Evolutionary conservation across 495 filamentous ascomycete species (phyloP), one percentile per base, ranked within the genome.

Genomic region (Tuber microsphaerosporum): DNA sequence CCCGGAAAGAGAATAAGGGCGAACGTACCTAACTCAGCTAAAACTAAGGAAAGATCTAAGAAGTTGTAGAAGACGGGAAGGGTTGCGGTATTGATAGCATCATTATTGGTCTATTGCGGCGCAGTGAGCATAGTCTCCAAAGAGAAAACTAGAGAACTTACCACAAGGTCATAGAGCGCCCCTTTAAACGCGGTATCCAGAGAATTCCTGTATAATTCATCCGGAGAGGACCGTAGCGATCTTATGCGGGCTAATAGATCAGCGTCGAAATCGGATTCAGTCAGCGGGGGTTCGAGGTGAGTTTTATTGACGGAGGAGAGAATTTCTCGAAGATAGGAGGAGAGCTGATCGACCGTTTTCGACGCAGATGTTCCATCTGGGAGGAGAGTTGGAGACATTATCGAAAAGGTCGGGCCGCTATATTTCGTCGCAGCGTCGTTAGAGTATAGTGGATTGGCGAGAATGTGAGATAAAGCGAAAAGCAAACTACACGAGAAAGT

Each of bases 31-130:
- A 88, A 85, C 80, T 99, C 94, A 73, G 94, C 93, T 79, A 95
- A 90, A 22, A 95, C 89, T 1, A 92, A 90, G 14, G 97, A 86
- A 61, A 97, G 90, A 83, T 99, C 95, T 71, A 99, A 88, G 22
- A 99, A 87, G 81, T 97, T 94, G 93, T 94, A 97, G 70, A 98
- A 89, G 72, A 89, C 85, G 69, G 92, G 90, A 78, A 97, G 96
- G 0, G 74, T 79, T 86, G 84, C 69, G 90, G 91, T 37, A 91
- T 88, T 75, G 74, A 82, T 75, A 26, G 76, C 75, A 16, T 73
- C 72, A 41, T 73, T 73, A 14, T 77, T 72, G 22, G 78, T 71
- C 83, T 86, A 78, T 34, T 71, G 46, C 26, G n/a, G 56, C 34
- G 56, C 5, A 6, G 31, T 65, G 56, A 65, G 74, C 69, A 39